phyloP scores from a whole-genome alignment of 83 land plant genomes.

The Diphasiastrum complanatum region DNA sequence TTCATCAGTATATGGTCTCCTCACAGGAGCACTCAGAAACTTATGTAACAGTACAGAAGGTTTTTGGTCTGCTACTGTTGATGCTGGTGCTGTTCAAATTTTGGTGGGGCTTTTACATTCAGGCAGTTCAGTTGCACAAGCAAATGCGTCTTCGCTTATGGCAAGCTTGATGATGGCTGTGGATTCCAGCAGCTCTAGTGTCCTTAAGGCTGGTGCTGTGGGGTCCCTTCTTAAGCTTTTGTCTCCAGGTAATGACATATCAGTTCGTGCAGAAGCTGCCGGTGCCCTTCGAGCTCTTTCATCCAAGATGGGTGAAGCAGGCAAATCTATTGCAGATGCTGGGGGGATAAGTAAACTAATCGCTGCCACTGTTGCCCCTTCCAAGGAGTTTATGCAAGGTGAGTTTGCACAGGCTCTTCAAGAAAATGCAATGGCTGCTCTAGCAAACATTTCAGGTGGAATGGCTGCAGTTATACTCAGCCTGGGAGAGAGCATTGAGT shows the following conservation, averaged over 20 bases:
- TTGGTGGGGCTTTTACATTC: conserved; percentile 55
- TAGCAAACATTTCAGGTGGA: conserved; percentile 94
- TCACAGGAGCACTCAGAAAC: conserved; percentile 82
- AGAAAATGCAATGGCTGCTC: conserved; percentile 96
- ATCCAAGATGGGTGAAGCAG: conserved; percentile 72
- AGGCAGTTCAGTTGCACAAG: conserved; percentile 60
- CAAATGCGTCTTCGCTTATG: conserved; percentile 82
- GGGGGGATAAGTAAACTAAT: conserved; percentile 77
- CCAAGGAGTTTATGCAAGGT: conserved; percentile 90
- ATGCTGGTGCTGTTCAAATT: conserved; percentile 79
- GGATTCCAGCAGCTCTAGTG: conserved; percentile 52
- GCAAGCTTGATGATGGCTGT: conserved; percentile 84
- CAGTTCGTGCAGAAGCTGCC: conserved; percentile 98
- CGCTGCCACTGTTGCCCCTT: conserved; percentile 93
- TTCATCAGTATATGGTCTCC: conserved; percentile 54
- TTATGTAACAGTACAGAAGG: conserved; percentile 81
- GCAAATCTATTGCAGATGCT: conserved; percentile 52
- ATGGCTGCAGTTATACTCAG: conserved; percentile 72
- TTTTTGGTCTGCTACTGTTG: conserved; percentile 78
- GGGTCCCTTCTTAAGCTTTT: conserved; percentile 67
- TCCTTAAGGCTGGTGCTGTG: conserved; percentile 60
- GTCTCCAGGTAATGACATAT: conserved; percentile 66
- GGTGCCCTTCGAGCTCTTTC: conserved; percentile 91
- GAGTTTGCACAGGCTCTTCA: conserved; percentile 89
- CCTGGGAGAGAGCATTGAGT: conserved; percentile 76